A percentile compares a stretch with the other conserved stretches of the same genome.
Evolutionary conservation across 192 early-diverging fungal species (phyloP).

Genomic region (Dissophora globulifera): DNA sequence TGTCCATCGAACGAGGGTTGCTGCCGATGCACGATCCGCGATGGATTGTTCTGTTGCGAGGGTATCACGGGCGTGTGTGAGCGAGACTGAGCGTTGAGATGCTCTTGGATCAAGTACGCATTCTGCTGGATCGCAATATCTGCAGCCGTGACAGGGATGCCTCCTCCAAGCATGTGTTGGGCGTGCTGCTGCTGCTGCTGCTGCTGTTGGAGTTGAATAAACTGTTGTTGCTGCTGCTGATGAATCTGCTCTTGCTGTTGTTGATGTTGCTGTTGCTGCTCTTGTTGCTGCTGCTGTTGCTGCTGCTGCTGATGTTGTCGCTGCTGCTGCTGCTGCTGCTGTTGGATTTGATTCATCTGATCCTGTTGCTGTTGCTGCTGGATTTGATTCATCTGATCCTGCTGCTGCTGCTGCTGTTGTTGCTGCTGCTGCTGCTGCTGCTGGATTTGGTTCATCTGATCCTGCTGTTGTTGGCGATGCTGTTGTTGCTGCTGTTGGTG

Average conservation of each 20-base stretch:
- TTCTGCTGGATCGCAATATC: constrained; percentile 26
- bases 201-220: too few species aligned
- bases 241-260: constrained; percentile 10
- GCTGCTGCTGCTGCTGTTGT: constrained; percentile 10
- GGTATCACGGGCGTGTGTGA: constrained; percentile 44
- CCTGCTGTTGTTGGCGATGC: constrained; percentile 13
- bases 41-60: constrained; percentile 21
- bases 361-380: constrained; percentile 17
- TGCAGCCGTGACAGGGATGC: constrained; percentile 4
- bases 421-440: too few species aligned
- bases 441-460: constrained; percentile 9
- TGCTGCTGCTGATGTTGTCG: constrained; percentile 31
- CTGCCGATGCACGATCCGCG: constrained; percentile 27
- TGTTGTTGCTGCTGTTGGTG: constrained; percentile 34
- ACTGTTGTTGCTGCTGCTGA: constrained; percentile 19
- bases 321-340: constrained; percentile 10
- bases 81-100: constrained; percentile 39
- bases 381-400: constrained; percentile 12
- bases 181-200: constrained; percentile 16
- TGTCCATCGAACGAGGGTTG: constrained; percentile 37
- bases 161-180: constrained; percentile 18
- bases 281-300: too few species aligned
- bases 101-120: constrained; percentile 42
- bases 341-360: too few species aligned
- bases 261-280: constrained; percentile 20